phyloP scores from a whole-genome alignment of 176 grass and related monocot genomes.

The Aegilops tauschii region DNA sequence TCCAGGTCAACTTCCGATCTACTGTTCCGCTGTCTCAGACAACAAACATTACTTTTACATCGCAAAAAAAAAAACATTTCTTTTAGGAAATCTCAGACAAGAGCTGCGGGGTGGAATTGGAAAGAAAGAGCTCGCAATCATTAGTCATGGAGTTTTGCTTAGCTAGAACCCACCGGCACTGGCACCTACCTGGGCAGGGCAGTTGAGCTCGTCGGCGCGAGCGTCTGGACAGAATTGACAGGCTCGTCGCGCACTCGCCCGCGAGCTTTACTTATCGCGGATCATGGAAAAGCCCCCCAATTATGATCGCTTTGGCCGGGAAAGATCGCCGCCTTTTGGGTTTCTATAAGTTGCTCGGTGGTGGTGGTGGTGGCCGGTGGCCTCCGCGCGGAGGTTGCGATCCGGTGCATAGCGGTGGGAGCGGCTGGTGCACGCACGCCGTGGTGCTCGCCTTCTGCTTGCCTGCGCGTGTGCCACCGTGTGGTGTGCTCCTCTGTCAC shows the following conservation, averaged over 20 bases:
- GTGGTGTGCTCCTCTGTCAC: too few relatives aligned
- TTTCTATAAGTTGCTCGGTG: neutral
- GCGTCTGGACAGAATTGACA: neutral
- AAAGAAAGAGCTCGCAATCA: neutral
- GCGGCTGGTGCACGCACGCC: too few relatives aligned
- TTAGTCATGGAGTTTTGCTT: neutral
- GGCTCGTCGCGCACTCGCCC: neutral
- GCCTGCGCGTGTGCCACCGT: too few relatives aligned
- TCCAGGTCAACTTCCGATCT: neutral
- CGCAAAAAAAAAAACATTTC: too few relatives aligned
- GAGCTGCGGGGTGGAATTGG: neutral
- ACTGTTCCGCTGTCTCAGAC: neutral
- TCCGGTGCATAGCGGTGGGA: too few relatives aligned
- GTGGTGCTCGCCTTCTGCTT: too few relatives aligned
- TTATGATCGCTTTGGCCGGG: constrained; percentile 13
- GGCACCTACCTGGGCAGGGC: neutral
- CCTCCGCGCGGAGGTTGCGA: too few relatives aligned
- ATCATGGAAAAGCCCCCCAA: neutral
- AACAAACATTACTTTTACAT: too few relatives aligned
- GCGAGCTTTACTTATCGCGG: neutral
- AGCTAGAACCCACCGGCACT: constrained; percentile 1
- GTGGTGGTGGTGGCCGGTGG: neutral
- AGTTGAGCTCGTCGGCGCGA: neutral
- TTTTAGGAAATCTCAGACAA: neutral
- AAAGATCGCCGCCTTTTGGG: constrained; percentile 36